Evolutionary conservation across 2,329 filamentous ascomycete species (phyloP).

Genomic region (Xylaria sp.): DNA sequence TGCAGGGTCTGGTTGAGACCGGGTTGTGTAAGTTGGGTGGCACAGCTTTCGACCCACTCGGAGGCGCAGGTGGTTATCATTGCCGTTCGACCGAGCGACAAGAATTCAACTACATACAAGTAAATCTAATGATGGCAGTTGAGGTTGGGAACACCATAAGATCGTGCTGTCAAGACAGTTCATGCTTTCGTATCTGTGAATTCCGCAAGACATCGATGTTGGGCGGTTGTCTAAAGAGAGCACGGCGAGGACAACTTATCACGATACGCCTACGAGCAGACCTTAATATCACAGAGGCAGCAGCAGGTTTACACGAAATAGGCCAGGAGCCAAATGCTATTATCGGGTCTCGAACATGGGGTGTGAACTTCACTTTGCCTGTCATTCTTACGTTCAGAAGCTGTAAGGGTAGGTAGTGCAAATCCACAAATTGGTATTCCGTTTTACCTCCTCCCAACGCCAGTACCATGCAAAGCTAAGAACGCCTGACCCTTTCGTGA

Average conservation of each 20-base stretch:
- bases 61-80: background rate
- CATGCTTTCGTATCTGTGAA: too few species aligned
- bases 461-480: constrained; percentile 34
- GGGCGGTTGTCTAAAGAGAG: background rate
- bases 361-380: constrained; percentile 27
- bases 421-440: constrained; percentile 36
- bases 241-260: background rate
- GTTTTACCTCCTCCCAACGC: constrained; percentile 35
- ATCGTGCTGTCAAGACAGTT: background rate
- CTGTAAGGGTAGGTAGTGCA: constrained; percentile 30
- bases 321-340: background rate
- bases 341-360: constrained; percentile 8
- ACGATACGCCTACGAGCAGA: background rate
- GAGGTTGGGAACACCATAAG: background rate
- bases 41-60: background rate
- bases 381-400: constrained; percentile 25
- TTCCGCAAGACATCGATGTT: too few species aligned
- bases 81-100: background rate
- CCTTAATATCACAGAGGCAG: background rate
- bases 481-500: constrained; percentile 32
- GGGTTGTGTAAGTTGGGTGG: background rate
- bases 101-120: background rate
- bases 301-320: background rate
- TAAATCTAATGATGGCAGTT: too few species aligned
- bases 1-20: background rate